A percentile compares a stretch with the other conserved stretches of the same genome.
Conservation (phyloP, 148 eudicot species). For the Arbutus unedo region DNA sequence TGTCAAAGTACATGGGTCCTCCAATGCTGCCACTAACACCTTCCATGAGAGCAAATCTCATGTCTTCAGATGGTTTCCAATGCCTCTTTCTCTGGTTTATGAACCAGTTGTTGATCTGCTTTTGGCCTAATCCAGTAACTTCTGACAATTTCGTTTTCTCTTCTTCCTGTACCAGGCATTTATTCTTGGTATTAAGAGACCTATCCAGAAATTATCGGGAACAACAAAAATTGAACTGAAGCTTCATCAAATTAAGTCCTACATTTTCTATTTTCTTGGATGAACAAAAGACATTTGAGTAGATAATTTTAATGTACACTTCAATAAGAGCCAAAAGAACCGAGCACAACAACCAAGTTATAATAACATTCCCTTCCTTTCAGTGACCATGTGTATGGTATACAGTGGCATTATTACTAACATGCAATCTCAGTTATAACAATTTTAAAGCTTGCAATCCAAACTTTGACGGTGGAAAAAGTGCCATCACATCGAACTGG, state of each 20-base stretch:
- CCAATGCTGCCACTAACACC: slow-evolving; percentile 28
- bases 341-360: not conserved
- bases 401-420: too few species aligned
- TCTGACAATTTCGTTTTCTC: slow-evolving; percentile 41
- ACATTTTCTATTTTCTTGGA: not conserved
- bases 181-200: not conserved
- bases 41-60: slow-evolving; percentile 50
- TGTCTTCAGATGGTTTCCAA: slow-evolving; percentile 50
- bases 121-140: slow-evolving; percentile 43
- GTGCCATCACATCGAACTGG: not conserved
- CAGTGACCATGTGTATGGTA: not conserved
- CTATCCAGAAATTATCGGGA: not conserved
- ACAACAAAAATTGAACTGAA: not conserved
- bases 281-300: not conserved
- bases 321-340: not conserved
- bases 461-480: not conserved
- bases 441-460: not conserved
- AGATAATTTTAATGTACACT: not conserved
- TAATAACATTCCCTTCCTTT: not conserved
- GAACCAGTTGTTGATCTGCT: slow-evolving; percentile 51
- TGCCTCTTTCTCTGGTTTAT: slow-evolving; percentile 52
- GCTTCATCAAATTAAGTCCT: slow-evolving; percentile 4
- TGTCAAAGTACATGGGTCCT: slow-evolving; percentile 25
- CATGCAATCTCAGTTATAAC: too few species aligned
- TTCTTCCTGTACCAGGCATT: slow-evolving; percentile 34